Percentiles rank a stretch among this genome's conserved stretches.
Conservation (phyloP, 176 grass and related monocot genomes). For the Canna indica region DNA sequence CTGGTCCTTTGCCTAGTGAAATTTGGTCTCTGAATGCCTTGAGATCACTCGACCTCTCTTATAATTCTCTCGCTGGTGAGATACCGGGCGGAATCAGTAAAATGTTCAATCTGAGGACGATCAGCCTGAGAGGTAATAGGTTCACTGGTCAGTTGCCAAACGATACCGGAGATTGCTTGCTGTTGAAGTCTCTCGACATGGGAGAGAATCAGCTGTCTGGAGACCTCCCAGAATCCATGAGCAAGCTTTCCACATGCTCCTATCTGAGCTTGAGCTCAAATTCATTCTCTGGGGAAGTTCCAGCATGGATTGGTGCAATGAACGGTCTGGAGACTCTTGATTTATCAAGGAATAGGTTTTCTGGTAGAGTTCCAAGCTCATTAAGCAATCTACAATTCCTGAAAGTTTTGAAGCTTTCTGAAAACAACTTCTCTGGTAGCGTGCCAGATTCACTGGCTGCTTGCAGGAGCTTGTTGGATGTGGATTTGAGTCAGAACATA, state of each 20-base stretch:
- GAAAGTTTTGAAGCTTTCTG: conserved; percentile 58
- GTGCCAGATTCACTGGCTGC: conserved; percentile 53
- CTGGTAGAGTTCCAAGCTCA: conserved; percentile 59
- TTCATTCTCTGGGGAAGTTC: conserved; percentile 56
- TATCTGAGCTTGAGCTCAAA: conserved; percentile 74
- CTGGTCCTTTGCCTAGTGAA: conserved; percentile 46
- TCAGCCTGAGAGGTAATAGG: conserved; percentile 56
- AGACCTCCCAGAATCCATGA: conserved; percentile 57
- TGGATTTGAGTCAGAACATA: conserved; percentile 78
- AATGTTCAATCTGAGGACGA: conserved; percentile 80
- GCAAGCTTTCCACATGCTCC: conserved; percentile 66
- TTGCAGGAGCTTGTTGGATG: conserved; percentile 57
- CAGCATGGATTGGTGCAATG: conserved; percentile 85
- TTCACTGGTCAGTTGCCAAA: conserved; percentile 60
- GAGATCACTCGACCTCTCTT: conserved; percentile 68
- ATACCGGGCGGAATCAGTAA: conserved; percentile 62
- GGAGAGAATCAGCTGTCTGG: conserved; percentile 58
- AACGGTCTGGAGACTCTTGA: conserved; percentile 49
- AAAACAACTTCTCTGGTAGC: conserved; percentile 67
- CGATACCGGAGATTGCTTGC: conserved; percentile 72
- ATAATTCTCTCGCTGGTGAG: conserved; percentile 57
- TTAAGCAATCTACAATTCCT: conserved; percentile 54
- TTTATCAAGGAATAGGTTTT: conserved; percentile 65
- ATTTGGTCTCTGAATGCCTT: conserved; percentile 87
- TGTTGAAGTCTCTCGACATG: conserved; percentile 74